Evolutionary conservation across 2,329 filamentous ascomycete species (phyloP).

Genomic region (Aureobasidium vineae): DNA sequence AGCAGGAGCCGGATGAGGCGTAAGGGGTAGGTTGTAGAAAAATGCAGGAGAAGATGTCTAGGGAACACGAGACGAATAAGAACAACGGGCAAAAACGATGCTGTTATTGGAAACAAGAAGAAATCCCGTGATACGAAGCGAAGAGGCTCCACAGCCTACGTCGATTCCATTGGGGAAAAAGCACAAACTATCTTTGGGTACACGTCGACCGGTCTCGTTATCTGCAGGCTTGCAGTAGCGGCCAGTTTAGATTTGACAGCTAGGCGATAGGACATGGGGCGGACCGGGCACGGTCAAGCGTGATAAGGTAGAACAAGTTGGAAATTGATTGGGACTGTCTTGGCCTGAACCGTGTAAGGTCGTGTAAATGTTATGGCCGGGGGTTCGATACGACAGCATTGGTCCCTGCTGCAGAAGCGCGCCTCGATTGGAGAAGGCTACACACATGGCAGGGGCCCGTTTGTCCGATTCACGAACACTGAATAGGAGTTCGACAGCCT

Average conservation of each 20-base stretch:
- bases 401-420: conserved; percentile 2
- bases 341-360: conserved; percentile 20
- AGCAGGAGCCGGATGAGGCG: conserved; percentile 6
- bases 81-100: conserved; percentile 17
- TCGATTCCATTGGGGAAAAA: conserved; percentile 27
- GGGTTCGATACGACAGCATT: neutral
- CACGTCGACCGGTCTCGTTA: conserved; percentile 25
- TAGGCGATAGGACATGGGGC: conserved; percentile 25
- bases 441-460: conserved; percentile 12
- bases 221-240: conserved; percentile 27
- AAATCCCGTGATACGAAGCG: conserved; percentile 28
- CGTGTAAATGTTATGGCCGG: conserved; percentile 16
- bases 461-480: neutral
- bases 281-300: conserved; percentile 24
- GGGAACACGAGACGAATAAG: conserved; percentile 27
- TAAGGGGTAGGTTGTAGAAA: conserved; percentile 10
- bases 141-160: conserved; percentile 27
- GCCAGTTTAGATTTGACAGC: conserved; percentile 26
- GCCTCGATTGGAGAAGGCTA: neutral
- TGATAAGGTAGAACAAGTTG: conserved; percentile 25
- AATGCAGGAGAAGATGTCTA: conserved; percentile 24
- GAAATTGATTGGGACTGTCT: conserved; percentile 24
- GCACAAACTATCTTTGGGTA: conserved; percentile 28
- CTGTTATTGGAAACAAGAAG: conserved; percentile 27
- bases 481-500: conserved; percentile 10